Evolutionary conservation across 2,329 filamentous ascomycete genomes (phyloP), one percentile per base, ranked within the genome.

Genomic region (Zymoseptoria ardabiliae): DNA sequence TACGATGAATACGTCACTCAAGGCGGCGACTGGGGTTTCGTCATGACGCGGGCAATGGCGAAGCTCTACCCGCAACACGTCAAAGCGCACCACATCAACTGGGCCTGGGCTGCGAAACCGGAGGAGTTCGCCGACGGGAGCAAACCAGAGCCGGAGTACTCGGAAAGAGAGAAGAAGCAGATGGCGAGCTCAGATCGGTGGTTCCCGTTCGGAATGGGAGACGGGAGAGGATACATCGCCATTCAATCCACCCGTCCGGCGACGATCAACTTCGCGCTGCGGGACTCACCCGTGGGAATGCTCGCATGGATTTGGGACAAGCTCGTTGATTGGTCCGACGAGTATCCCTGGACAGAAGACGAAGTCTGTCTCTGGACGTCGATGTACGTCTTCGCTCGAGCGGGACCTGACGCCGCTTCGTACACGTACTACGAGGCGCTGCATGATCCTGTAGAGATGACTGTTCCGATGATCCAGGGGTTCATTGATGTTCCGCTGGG

Each of bases 231-330:
- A n/a, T 90, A 90, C 70, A 78, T 81, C 63, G 61, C 78, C 1
- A 73, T 82, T 60, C 87, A 90, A 66, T 74, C 75, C 11, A 91
- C 88, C 0, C 86, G 87, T 59, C 89, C 90, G 0, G 84, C 90
- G 55, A 93, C 89, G 0, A 69, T 92, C 0, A 86, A 85, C 0
- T 90, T 89, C 67, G 84, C 79, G 0, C 77, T 92, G 2, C 79
- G 82, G 0, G 88, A 91, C 69, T 86, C 82, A 6, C 90, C 89
- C 0, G 82, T 89, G 0, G 87, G 82, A 0, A 75, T 91, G 2
- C 77, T 93, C 1, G 83, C 87, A 0, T 94, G 90, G 90, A 85
- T 93, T 35, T 89, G 89, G 65, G 90, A 93, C 74, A 93, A 93
- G 70, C 75, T 93, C 45, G 83, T 87, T 65, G 85, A 89, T 66